These are phyloP conservation scores for Boletellus deceptivus DNA, from an alignment of 1,284 basidiomycete species.

Conservation along the genomic window DNA sequence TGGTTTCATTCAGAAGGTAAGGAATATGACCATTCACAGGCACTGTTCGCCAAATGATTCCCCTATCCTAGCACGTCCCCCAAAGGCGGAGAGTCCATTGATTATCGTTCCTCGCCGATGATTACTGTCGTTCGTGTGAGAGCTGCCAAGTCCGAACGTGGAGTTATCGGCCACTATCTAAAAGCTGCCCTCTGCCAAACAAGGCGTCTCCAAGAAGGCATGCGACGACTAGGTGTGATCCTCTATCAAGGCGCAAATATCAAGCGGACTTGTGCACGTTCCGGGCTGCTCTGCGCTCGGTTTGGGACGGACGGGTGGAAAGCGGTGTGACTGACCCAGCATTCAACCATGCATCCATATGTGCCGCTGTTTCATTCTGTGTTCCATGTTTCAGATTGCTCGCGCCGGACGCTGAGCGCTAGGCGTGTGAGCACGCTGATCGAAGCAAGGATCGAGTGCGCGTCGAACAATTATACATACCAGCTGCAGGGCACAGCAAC, in stretches of 20 bases:
- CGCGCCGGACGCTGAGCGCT: background rate
- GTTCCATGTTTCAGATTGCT: background rate
- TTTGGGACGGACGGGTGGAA: background rate
- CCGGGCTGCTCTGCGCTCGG: slow-evolving; percentile 2
- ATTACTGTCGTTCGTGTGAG: slow-evolving; percentile 4
- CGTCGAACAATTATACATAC: background rate
- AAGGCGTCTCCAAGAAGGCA: background rate
- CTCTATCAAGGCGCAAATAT: background rate
- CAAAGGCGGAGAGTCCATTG: slow-evolving; percentile 9
- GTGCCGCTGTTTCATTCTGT: slow-evolving; percentile 1
- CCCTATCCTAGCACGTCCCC: slow-evolving; percentile 8
- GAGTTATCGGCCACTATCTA: background rate
- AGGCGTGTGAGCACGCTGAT: background rate
- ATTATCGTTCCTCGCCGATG: slow-evolving; percentile 8
- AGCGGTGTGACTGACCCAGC: background rate
- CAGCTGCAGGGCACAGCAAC: background rate
- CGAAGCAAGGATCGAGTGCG: too few species aligned
- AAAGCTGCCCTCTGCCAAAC: slow-evolving; percentile 1
- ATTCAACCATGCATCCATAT: background rate
- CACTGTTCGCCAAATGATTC: slow-evolving; percentile 20
- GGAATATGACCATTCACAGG: slow-evolving; percentile 19
- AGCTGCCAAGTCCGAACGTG: slow-evolving; percentile 1
- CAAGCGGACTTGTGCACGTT: background rate
- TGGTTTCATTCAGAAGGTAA: slow-evolving; percentile 8
- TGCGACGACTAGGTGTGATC: background rate